Evolutionary conservation across 345 rosid species (phyloP).

Genomic region (Erucastrum elatum): DNA sequence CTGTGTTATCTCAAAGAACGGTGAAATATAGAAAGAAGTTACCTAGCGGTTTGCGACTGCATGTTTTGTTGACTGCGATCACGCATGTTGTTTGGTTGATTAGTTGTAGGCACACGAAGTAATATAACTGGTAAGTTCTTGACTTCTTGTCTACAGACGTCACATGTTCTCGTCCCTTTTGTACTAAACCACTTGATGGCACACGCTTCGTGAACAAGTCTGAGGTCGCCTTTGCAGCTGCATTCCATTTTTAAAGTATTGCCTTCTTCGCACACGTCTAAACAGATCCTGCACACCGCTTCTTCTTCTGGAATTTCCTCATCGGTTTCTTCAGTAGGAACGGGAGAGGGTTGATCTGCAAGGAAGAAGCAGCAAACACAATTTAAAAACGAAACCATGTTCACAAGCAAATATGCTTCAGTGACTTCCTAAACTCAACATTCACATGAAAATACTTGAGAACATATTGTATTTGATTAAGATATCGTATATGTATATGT

Average conservation of each 20-base stretch:
- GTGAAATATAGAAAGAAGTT: conserved; percentile 14
- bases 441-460: background rate
- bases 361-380: conserved; percentile 22
- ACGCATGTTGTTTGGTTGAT: conserved; percentile 50
- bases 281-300: conserved; percentile 91
- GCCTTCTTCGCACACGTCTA: conserved; percentile 74
- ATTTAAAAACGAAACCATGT: background rate
- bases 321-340: conserved; percentile 57
- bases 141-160: conserved; percentile 87
- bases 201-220: conserved; percentile 86
- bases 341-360: conserved; percentile 61
- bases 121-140: conserved; percentile 85
- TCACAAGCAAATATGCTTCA: background rate
- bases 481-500: conserved; percentile 33
- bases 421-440: background rate
- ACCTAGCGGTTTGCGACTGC: conserved; percentile 63
- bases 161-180: conserved; percentile 86
- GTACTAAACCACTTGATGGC: conserved; percentile 86
- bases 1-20: conserved; percentile 6
- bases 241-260: conserved; percentile 96
- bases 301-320: conserved; percentile 98
- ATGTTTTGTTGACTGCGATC: conserved; percentile 51
- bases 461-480: background rate
- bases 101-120: conserved; percentile 51
- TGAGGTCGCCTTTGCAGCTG: conserved; percentile 92